These are phyloP conservation scores for Backusella tarrabulga DNA, from an alignment of 192 early-diverging fungal species.

Conservation along the genomic window DNA sequence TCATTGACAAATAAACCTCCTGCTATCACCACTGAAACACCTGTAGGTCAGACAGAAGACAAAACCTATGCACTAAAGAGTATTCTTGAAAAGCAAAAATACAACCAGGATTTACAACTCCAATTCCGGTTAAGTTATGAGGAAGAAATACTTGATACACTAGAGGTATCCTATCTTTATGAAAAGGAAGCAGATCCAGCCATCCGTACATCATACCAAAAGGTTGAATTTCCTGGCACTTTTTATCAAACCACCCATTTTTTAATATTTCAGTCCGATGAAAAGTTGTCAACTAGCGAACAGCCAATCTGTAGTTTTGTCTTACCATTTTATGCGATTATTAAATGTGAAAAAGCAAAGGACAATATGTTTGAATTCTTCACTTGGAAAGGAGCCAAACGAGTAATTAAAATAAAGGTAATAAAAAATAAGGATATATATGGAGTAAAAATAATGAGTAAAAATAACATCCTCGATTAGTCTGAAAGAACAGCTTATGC, in stretches of 20 bases:
- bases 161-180: slow-evolving; percentile 30
- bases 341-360: slow-evolving; percentile 86
- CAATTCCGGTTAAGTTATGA: slow-evolving; percentile 75
- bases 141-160: slow-evolving; percentile 71
- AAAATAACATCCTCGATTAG: slow-evolving; percentile 22
- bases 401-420: slow-evolving; percentile 71
- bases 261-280: slow-evolving; percentile 74
- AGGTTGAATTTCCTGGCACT: slow-evolving; percentile 52
- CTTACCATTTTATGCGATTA: slow-evolving; percentile 87
- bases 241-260: slow-evolving; percentile 87
- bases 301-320: slow-evolving; percentile 65
- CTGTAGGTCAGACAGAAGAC: neutral
- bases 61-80: slow-evolving; percentile 51
- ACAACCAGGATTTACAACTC: slow-evolving; percentile 71
- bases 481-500: slow-evolving; percentile 65
- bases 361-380: slow-evolving; percentile 70
- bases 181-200: neutral
- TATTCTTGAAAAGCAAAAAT: slow-evolving; percentile 69
- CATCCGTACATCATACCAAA: neutral
- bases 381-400: slow-evolving; percentile 85
- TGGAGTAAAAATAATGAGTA: neutral
- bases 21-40: neutral
- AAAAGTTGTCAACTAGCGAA: slow-evolving; percentile 45
- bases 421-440: neutral
- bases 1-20: neutral